phyloP scores from a whole-genome alignment of 805 yeast genomes.

The Candida parachauliodes region DNA sequence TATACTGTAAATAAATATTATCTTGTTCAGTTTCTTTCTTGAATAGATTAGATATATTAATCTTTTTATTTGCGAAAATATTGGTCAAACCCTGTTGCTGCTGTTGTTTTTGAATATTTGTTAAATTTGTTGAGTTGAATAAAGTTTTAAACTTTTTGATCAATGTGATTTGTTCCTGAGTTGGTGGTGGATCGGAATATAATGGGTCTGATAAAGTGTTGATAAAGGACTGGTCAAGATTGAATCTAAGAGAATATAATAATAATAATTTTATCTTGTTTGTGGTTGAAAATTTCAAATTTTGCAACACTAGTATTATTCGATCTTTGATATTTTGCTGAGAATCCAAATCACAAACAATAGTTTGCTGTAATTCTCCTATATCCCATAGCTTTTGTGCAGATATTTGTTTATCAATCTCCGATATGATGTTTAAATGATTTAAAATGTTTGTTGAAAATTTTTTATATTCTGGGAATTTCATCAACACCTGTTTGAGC shows the following conservation, averaged over 20 bases:
- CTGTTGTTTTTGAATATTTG: constrained; percentile 13
- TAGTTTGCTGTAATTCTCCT: constrained; percentile 85
- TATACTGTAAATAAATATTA: constrained; percentile 87
- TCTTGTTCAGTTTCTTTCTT: constrained; percentile 33
- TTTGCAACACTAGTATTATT: constrained; percentile 50
- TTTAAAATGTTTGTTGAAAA: constrained; percentile 84
- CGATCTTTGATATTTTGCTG: constrained; percentile 44
- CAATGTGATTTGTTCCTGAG: constrained; percentile 29
- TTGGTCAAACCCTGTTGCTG: constrained; percentile 18
- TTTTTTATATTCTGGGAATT: constrained; percentile 90
- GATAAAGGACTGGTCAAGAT: constrained; percentile 20
- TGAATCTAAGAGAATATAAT: constrained; percentile 65
- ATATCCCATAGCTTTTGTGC: constrained; percentile 69
- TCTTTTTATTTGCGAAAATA: constrained; percentile 30
- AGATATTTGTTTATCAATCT: constrained; percentile 73
- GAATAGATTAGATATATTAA: constrained; percentile 30
- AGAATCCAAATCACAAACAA: constrained; percentile 52
- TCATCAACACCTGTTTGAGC: constrained; percentile 85
- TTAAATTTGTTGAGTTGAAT: constrained; percentile 16
- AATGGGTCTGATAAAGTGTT: constrained; percentile 27
- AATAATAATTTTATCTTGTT: constrained; percentile 71
- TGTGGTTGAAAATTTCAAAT: constrained; percentile 36
- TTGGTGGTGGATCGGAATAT: constrained; percentile 28
- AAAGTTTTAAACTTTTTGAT: constrained; percentile 26
- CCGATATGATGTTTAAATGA: constrained; percentile 87